These are phyloP conservation scores for Nicotiana undulata DNA, from an alignment of 257 asterid species.

Conservation along the genomic window DNA sequence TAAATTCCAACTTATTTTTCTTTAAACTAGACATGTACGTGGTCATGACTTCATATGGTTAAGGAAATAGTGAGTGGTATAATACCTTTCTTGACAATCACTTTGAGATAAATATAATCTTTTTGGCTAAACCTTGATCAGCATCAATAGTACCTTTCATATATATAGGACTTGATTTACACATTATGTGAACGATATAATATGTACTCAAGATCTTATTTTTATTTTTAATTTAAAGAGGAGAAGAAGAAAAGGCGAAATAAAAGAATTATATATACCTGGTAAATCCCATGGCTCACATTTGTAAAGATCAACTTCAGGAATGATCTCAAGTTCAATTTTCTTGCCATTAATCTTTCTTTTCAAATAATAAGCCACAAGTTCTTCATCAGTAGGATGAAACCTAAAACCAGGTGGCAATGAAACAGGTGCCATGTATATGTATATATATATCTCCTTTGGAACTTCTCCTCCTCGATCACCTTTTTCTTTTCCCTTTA, in stretches of 20 bases:
- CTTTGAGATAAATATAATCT: conserved; percentile 14
- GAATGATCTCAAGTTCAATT: conserved; percentile 90
- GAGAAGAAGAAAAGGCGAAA: neutral
- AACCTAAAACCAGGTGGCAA: conserved; percentile 96
- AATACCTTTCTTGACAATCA: conserved; percentile 46
- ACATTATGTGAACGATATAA: neutral
- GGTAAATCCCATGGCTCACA: conserved; percentile 99
- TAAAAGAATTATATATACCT: conserved; percentile 40
- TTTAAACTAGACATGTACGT: too few relatives aligned
- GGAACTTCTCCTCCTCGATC: conserved; percentile 4
- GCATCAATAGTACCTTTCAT: neutral
- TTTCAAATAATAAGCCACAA: conserved; percentile 87
- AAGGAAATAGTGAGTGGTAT: neutral
- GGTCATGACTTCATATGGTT: neutral
- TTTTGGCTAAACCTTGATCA: neutral
- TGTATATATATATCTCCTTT: neutral
- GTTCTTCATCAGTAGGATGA: conserved; percentile 98
- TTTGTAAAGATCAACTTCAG: conserved; percentile 97
- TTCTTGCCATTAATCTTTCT: conserved; percentile 77
- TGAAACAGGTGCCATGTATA: conserved; percentile 77
- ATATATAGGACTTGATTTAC: neutral
- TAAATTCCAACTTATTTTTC: neutral
- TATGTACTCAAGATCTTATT: neutral
- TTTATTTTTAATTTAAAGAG: neutral
- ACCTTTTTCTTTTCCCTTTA: neutral